These are phyloP conservation scores for Phytophthora pseudosyringae DNA, from an alignment of 352 stramenopile genomes.

Conservation along the genomic window DNA sequence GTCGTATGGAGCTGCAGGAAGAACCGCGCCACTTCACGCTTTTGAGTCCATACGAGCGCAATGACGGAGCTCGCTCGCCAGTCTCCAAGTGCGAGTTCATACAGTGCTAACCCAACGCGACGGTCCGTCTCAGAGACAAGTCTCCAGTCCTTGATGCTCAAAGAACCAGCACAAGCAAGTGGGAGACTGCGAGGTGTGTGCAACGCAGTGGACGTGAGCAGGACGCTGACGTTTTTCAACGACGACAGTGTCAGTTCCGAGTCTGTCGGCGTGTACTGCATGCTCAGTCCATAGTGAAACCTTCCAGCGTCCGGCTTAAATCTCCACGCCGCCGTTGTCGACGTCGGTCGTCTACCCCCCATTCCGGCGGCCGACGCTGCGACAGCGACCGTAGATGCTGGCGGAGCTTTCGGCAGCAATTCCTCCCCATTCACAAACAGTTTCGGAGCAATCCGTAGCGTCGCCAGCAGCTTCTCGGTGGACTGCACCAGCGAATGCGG, in stretches of 20 bases:
- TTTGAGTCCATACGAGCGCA: slow-evolving; percentile 58
- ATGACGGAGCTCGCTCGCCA: slow-evolving; percentile 52
- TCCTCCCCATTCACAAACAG: slow-evolving; percentile 52
- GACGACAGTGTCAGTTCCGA: slow-evolving; percentile 36
- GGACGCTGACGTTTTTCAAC: slow-evolving; percentile 35
- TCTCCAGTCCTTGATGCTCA: slow-evolving; percentile 37
- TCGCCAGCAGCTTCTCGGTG: slow-evolving; percentile 50
- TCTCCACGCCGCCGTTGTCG: slow-evolving; percentile 11
- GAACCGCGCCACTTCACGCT: slow-evolving; percentile 46
- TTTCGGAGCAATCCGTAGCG: slow-evolving; percentile 36
- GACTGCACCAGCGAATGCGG: slow-evolving; percentile 61
- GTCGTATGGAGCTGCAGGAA: slow-evolving; percentile 58
- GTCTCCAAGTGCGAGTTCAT: slow-evolving; percentile 50
- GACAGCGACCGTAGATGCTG: slow-evolving; percentile 18
- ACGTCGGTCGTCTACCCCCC: slow-evolving; percentile 6
- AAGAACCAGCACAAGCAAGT: slow-evolving; percentile 15
- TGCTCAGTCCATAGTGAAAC: slow-evolving; percentile 46
- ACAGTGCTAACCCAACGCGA: slow-evolving; percentile 57
- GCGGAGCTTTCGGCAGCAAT: slow-evolving; percentile 25
- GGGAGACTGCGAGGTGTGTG: slow-evolving; percentile 19
- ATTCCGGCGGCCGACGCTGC: slow-evolving; percentile 7
- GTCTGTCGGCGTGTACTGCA: slow-evolving; percentile 37
- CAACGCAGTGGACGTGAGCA: slow-evolving; percentile 17
- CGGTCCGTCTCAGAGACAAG: slow-evolving; percentile 45
- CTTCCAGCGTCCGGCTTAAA: slow-evolving; percentile 36